Evolutionary conservation across 2,329 filamentous ascomycete species (phyloP).

Genomic region (Arthrobotrys pseudoclavata): DNA sequence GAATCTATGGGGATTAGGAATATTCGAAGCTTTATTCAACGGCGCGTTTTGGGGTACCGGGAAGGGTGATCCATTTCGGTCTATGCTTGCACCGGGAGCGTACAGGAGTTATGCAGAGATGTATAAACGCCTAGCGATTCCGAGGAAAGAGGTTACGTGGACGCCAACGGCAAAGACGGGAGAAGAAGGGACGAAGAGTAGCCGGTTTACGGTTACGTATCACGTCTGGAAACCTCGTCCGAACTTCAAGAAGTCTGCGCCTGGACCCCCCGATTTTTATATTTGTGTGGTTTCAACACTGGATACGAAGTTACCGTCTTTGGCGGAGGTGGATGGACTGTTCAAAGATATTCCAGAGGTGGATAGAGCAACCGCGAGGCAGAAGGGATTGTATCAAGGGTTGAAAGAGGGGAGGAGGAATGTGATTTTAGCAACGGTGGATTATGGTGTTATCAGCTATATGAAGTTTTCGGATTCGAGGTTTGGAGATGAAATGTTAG

Average conservation of each 20-base stretch:
- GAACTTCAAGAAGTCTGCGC: conserved; percentile 82
- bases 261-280: conserved; percentile 83
- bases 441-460: conserved; percentile 90
- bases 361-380: conserved; percentile 72
- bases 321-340: conserved; percentile 78
- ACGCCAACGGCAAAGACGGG: conserved; percentile 68
- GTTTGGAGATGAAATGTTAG: conserved; percentile 82
- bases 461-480: conserved; percentile 82
- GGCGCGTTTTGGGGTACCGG: conserved; percentile 4
- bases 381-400: conserved; percentile 76
- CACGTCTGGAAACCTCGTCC: conserved; percentile 83
- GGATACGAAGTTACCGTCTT: conserved; percentile 77
- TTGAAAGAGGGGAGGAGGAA: conserved; percentile 87
- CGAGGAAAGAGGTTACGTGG: conserved; percentile 61
- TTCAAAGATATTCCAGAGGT: conserved; percentile 76
- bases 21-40: conserved; percentile 44
- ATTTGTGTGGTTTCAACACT: conserved; percentile 85
- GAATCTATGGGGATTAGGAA: conserved; percentile 40
- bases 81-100: conserved; percentile 35
- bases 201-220: conserved; percentile 78
- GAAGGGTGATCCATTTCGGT: conserved; percentile 38
- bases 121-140: conserved; percentile 44
- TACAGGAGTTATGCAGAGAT: conserved; percentile 49
- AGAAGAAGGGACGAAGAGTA: conserved; percentile 3
- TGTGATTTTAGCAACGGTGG: conserved; percentile 87